Evolutionary conservation across 2,329 filamentous ascomycete genomes (phyloP), one percentile per base, ranked within the genome.

Genomic region (Cladorrhinum sp.): DNA sequence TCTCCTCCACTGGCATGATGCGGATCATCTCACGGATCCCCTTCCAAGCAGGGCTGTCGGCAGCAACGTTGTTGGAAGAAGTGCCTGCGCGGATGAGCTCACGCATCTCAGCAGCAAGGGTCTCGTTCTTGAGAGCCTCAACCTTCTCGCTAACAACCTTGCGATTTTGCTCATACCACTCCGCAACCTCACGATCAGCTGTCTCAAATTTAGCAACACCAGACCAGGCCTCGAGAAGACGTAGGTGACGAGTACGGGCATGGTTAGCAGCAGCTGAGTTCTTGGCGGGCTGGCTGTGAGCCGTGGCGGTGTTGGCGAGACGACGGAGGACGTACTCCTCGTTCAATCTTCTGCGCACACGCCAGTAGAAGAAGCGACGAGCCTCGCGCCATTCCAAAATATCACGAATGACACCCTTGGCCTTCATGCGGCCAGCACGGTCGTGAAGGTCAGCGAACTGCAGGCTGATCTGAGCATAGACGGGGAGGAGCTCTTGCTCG

Each of bases 341-440:
- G 77, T 96, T 98, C 73, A 99, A 84, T 78, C 95, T 87, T 74
- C 95, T 90, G 77, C 96, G 93, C 64, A 97, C 88, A 77, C 95
- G 93, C 95, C 96, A 99, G 89, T 98, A 99, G 84, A 99, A 98
- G 91, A 95, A 98, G 73, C 93, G 89, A 66, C 95, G 89, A 9
- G 93, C 88, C 69, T 96, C 90, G 74, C 85, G 82, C 95, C 93
- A 98, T 71, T 89, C 85, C 45, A 99, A 83, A 12, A 87, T 79
- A 69, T 90, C 85, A 65, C 95, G 92, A 71, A 99, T 96, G 60
- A 90, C 88, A 64, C 92, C 90, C 87, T 99, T 99, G 76, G 95
- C 95, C 81, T 96, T 86, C 95, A 99, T 99, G 78, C 95, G 92
- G 62, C 93, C 95, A 49, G 95, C 89, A 51, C 95, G 93, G 77